Evolutionary conservation across 768 basidiomycete genomes (phyloP), one percentile per base, ranked within the genome.

Genomic region (Termitomyces eurrhizus): DNA sequence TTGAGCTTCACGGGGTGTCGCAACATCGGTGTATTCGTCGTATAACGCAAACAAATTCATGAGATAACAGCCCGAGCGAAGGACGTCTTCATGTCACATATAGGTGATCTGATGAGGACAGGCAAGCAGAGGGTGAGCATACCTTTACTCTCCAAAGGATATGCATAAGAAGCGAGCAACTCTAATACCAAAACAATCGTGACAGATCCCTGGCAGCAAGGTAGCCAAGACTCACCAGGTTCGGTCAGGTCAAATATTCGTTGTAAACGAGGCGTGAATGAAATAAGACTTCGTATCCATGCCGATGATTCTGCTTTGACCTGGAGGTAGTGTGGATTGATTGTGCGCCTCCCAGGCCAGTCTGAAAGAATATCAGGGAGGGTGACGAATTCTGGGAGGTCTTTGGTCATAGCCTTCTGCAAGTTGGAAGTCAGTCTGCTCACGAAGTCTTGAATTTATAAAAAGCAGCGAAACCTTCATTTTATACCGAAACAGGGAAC

Each of bases 331-430:
- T 74, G 63, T 0, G 74, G 72, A 59, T 79, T 81, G 46, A 81
- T 62, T 33, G 49, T 58, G 4, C 80, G 75, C 7, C 64, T 66
- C 78, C 77, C 81, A 2, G 79, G 79, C 81, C 81, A 83, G 13
- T 66, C 66, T 14, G 61, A 60, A 48, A 83, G 68, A 11, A 74
- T 76, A 32, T 77, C 71, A 8, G 49, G 49, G 29, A 50, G 49
- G 49, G 18, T 46, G 24, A 7, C 45, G 4, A 12, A 24, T 46
- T 46, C 21, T 3, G 12, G 13, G 24, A 2, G 5, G 21, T 46
- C 24, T 7, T 2, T 46, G 11, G 12, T 26, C 45, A 46, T 46
- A 24, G 45, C 24, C n/a, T 24, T 14, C 24, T 24, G 21, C 29
- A 29, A 29, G 29, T 13, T 2, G 21, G 12, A 26, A 13, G 6